Percentiles rank a stretch among this genome's conserved stretches.
These are phyloP conservation scores for Megacollybia platyphylla DNA, from an alignment of 1,284 basidiomycete genomes.

Conservation along the genomic window DNA sequence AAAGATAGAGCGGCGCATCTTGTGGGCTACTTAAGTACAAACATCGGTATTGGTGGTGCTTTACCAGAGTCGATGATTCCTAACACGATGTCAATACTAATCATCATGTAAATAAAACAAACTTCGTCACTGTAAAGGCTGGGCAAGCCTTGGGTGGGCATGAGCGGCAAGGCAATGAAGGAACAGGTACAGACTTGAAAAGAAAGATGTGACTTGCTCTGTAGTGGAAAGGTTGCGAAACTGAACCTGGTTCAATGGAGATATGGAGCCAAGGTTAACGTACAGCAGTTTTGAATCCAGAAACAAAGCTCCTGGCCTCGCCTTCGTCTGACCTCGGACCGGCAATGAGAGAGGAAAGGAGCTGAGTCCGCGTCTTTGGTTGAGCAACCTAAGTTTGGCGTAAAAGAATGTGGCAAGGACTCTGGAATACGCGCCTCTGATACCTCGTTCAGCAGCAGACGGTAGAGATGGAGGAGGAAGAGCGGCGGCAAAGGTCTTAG, in stretches of 20 bases:
- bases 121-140: conserved; percentile 35
- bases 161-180: conserved; percentile 3
- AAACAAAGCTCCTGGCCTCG: conserved; percentile 16
- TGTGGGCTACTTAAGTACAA: conserved; percentile 4
- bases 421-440: conserved; percentile 23
- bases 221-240: conserved; percentile 33
- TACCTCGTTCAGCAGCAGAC: conserved; percentile 49
- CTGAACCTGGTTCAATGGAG: conserved; percentile 15
- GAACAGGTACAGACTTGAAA: conserved; percentile 32
- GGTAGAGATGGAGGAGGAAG: conserved; percentile 52
- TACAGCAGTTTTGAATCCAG: conserved; percentile 29
- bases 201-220: conserved; percentile 51
- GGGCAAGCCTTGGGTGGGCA: conserved; percentile 40
- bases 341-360: conserved; percentile 17
- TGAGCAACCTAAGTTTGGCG: conserved; percentile 18
- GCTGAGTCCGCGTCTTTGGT: conserved; percentile 21
- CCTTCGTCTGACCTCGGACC: conserved; percentile 18
- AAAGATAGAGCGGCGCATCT: conserved; percentile 65
- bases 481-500: conserved; percentile 34
- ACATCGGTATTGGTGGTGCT: conserved; percentile 3
- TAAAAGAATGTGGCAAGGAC: conserved; percentile 1
- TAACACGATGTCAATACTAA: conserved; percentile 6
- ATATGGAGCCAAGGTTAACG: conserved; percentile 8
- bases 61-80: conserved; percentile 28
- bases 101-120: background rate